Conservation (phyloP, 2,329 filamentous ascomycete genomes). For the Fusarium floridanum region DNA sequence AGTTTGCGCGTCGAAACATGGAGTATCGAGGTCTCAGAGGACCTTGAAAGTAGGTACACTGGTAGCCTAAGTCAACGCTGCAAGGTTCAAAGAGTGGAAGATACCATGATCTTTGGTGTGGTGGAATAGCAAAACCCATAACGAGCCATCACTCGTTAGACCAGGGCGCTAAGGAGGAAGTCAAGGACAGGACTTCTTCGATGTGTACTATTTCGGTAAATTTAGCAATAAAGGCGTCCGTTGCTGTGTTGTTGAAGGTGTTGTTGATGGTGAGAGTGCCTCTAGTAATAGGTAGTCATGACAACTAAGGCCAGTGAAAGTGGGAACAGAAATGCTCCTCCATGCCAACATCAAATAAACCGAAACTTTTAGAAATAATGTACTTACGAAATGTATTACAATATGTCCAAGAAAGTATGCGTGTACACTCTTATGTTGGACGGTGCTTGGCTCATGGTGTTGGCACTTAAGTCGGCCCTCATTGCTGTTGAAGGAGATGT, state of each 20-base stretch:
- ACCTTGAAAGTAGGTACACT: background rate
- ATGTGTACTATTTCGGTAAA: background rate
- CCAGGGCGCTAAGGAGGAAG: background rate
- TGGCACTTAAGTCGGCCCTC: background rate
- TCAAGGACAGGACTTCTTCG: background rate
- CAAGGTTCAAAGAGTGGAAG: background rate
- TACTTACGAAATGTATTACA: background rate
- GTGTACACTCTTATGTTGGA: background rate
- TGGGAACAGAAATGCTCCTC: background rate
- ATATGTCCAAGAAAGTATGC: background rate
- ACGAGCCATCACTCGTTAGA: background rate
- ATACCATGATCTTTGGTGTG: background rate
- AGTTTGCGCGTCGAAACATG: no score
- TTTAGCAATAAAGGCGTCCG: background rate
- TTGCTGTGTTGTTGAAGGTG: background rate
- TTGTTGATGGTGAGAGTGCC: background rate
- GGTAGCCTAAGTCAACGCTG: background rate
- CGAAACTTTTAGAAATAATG: background rate
- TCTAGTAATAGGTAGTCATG: background rate
- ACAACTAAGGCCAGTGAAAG: background rate
- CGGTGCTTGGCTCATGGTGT: background rate
- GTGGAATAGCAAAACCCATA: background rate
- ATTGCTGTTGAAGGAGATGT: background rate
- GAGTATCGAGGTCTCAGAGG: background rate
- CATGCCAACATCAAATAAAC: background rate